A percentile compares a stretch with the other conserved stretches of the same genome.
Evolutionary conservation across 148 eudicot genomes (phyloP).

Genomic region (Spergularia bocconei): DNA sequence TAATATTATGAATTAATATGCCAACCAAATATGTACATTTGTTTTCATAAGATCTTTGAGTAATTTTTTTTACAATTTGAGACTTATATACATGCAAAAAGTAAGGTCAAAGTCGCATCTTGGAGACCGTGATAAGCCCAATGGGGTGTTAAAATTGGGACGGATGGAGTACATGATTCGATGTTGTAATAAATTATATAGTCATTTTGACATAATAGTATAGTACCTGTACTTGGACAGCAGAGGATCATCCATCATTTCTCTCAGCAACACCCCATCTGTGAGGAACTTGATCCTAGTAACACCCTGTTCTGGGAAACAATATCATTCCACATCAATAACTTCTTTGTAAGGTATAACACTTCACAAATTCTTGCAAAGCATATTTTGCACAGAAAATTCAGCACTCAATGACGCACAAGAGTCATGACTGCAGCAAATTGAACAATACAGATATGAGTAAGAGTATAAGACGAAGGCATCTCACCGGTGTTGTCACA

Average conservation of each 20-base stretch:
- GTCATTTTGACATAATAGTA: conserved; percentile 14
- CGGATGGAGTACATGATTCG: background rate
- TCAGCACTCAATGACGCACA: background rate
- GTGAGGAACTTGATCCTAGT: conserved; percentile 93
- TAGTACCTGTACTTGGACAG: conserved; percentile 78
- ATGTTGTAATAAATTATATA: background rate
- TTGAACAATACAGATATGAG: background rate
- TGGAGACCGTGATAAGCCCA: too few species aligned
- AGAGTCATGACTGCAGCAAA: conserved; percentile 1
- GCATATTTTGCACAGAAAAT: background rate
- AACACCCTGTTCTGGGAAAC: conserved; percentile 63
- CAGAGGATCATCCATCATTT: conserved; percentile 99
- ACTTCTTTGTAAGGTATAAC: conserved; percentile 11
- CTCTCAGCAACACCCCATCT: conserved; percentile 92
- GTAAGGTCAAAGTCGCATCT: too few species aligned
- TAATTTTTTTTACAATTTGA: too few species aligned
- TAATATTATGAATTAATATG: too few species aligned
- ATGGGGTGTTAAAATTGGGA: too few species aligned
- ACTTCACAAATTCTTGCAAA: conserved; percentile 4
- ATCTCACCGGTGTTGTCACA: conserved; percentile 58
- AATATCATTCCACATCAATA: conserved; percentile 27
- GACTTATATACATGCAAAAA: too few species aligned
- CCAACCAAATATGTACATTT: too few species aligned
- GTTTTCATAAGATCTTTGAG: too few species aligned
- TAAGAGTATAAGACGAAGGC: conserved; percentile 7